Evolutionary conservation across 1,284 basidiomycete species (phyloP), one percentile per base, ranked within the genome.

Genomic region (Malassezia obtusa): DNA sequence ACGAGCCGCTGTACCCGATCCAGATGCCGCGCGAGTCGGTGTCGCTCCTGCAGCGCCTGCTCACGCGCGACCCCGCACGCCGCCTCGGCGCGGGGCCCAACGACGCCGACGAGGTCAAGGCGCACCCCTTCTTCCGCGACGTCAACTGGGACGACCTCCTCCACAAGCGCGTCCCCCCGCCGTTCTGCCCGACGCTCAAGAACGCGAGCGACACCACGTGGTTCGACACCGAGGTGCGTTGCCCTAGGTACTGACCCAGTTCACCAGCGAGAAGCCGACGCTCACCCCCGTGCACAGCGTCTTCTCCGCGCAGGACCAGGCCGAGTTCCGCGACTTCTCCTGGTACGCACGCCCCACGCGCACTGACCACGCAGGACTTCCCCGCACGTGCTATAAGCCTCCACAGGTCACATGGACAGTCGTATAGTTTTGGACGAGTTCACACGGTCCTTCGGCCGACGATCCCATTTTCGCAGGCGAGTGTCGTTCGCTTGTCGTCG

Each of bases 11-110:
- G 60, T 99, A 98, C 76, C 94, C 94, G 2, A 94, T 99, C 67
- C 96, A 94, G n/a, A 98, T 98, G 94, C 94, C 92, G 7, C 82
- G 89, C 50, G 92, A 96, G 68, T 91, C 90, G 15, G 92, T 98
- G 45, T 90, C 89, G 21, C 86, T 98, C 46, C 75, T 98, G 55
- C 90, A 95, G 73, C 89, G 91, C 80, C 41, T 98, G 8, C 79
- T 98, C 60, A 94, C 89, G 1, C 83, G 92, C 37, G 94, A 99
- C 73, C 91, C 94, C n/a, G 71, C 76, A 24, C 85, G 87, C 40
- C 86, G 94, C 58, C 80, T 99, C n/a, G 94, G 94, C 22, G 86
- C 90, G n/a, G 84, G 84, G 9, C 87, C 89, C 65, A 82, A 81
- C 45, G 94, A 98, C 68, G 94, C 94, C 0, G 88, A 89, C 67